Evolutionary conservation across 1,139 yeast genomes (phyloP).

Genomic region (Diutina pseudorugosa): DNA sequence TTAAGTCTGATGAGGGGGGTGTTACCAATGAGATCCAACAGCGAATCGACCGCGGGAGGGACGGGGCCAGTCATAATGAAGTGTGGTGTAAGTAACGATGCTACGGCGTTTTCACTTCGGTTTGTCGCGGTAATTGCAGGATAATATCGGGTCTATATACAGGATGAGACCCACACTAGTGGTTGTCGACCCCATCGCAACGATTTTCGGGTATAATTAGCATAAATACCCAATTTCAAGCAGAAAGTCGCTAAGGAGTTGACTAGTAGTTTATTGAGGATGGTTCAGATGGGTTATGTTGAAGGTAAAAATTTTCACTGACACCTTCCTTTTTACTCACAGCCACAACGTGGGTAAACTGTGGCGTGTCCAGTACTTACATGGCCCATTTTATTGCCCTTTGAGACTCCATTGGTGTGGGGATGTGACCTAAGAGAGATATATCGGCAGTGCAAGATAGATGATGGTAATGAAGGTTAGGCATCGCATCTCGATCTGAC

Average conservation of each 20-base stretch:
- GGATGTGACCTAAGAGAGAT: not conserved
- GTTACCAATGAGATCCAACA: constrained; percentile 65
- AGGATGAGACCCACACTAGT: not conserved
- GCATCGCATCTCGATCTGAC: not conserved
- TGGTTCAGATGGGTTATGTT: too few relatives aligned
- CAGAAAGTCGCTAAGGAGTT: too few relatives aligned
- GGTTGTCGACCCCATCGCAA: not conserved
- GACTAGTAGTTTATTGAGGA: too few relatives aligned
- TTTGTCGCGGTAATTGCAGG: not conserved
- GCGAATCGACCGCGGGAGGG: constrained; percentile 26
- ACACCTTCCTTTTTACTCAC: not conserved
- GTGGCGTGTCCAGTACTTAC: not conserved
- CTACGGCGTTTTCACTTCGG: not conserved
- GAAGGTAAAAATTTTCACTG: not conserved
- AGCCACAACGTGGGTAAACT: not conserved
- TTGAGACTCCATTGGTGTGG: too few relatives aligned
- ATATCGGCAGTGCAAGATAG: not conserved
- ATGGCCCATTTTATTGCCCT: not conserved
- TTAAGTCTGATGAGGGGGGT: constrained; percentile 70
- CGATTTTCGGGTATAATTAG: too few relatives aligned
- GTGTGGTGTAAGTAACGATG: not conserved
- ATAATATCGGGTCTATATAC: not conserved
- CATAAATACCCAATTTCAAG: too few relatives aligned
- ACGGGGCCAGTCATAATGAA: constrained; percentile 8
- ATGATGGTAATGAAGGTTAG: not conserved